Evolutionary conservation across 495 filamentous ascomycete genomes (phyloP), one percentile per base, ranked within the genome.

Genomic region (Paragyromitra xinjiangensis): DNA sequence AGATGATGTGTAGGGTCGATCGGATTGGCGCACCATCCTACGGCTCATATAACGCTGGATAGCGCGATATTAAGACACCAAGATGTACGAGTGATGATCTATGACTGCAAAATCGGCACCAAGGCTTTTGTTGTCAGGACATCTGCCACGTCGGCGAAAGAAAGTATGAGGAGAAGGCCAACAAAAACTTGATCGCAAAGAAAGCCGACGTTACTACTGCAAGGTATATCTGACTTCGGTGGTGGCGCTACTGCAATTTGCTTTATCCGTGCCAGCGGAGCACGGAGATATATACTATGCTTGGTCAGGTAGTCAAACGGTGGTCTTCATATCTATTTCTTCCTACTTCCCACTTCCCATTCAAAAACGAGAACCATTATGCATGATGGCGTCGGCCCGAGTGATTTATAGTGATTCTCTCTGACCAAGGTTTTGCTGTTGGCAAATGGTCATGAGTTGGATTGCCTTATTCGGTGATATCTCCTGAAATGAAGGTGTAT

Each of bases 241-340:
- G 9, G 11, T 56, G n/a, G 53, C 55, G 50, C 24, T 26, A 56
- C 22, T 2, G 19, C 22, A 56, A 9, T 14, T 29, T 24, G 22
- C 67, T 72, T 75, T 75, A 64, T n/a, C 67, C 58, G 58, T 26
- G 67, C 56, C n/a, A 58, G 19, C 73, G 16, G 34, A 45, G 58
- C 44, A 44, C n/a, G 55, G 44, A 11, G 42, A 39, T 40, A 56
- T 24, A n/a, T 55, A 3, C 53, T 6, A 19, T 19, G 14, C 7
- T 55, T 14, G 37, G 12, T 42, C 22, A 62, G 37, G 34, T 66
- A 22, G 8, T 63, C 24, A 44, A 40, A 8, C 42, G 40, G 37
- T 45, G 19, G 8, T 22, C 3, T 19, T 5, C 1, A 40, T 64
- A 42, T 39, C 29, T 29, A 14, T 12, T 24, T 26, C 24, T 26